Evolutionary conservation across 2,329 filamentous ascomycete genomes (phyloP).

Genomic region (Thelonectria olida): DNA sequence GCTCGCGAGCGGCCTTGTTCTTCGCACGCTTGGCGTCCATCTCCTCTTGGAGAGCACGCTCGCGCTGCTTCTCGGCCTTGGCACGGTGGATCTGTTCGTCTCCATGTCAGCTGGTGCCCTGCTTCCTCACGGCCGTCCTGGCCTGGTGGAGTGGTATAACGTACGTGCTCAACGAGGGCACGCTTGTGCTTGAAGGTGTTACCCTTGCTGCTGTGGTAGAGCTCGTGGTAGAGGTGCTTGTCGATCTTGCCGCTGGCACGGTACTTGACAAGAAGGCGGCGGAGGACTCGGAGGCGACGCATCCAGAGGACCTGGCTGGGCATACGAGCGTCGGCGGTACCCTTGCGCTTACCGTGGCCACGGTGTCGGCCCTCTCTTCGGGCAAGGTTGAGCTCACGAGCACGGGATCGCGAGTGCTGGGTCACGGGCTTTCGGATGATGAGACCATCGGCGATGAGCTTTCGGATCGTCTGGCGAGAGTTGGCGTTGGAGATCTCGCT

Average conservation of each 20-base stretch:
- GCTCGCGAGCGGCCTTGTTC: conserved; percentile 99
- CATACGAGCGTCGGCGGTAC: conserved; percentile 99
- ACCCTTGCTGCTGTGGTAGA: conserved; percentile 99
- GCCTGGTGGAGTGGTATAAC: conserved; percentile 53
- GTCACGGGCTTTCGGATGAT: conserved; percentile 99
- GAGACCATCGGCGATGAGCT: conserved; percentile 99
- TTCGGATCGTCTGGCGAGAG: conserved; percentile 99
- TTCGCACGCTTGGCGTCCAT: conserved; percentile 99
- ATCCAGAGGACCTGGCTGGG: conserved; percentile 98
- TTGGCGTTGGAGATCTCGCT: conserved; percentile 99
- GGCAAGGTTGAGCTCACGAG: conserved; percentile 93
- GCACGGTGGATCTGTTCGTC: conserved; percentile 91
- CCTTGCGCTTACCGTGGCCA: conserved; percentile 99
- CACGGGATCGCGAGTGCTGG: conserved; percentile 98
- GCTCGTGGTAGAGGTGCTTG: conserved; percentile 99
- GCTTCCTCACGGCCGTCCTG: background rate
- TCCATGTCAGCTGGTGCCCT: conserved; percentile 29
- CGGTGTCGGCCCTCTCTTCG: conserved; percentile 96
- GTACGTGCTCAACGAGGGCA: conserved; percentile 99
- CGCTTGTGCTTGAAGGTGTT: conserved; percentile 99
- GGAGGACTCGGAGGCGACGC: conserved; percentile 99
- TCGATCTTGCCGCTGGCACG: conserved; percentile 99
- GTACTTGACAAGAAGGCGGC: conserved; percentile 99
- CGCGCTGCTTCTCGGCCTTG: conserved; percentile 99
- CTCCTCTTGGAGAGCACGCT: conserved; percentile 96